Evolutionary conservation across 2,329 filamentous ascomycete species (phyloP).

Genomic region (Ophiostoma fasciatum): DNA sequence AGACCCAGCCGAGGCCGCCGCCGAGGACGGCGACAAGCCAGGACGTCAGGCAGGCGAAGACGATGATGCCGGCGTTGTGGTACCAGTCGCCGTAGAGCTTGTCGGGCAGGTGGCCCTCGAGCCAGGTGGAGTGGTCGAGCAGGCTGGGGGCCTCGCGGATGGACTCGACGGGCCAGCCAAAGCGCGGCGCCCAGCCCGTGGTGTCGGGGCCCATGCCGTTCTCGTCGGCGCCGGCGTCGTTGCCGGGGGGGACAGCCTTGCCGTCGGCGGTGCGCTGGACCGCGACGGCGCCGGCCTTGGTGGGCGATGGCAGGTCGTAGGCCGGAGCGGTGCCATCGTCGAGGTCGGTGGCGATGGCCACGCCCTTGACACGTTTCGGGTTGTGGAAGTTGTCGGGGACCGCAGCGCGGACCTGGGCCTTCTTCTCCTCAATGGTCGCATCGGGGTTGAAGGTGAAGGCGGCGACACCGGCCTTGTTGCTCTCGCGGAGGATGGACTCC

Average conservation of each 20-base stretch:
- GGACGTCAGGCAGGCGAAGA: slow-evolving; percentile 79
- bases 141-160: slow-evolving; percentile 48
- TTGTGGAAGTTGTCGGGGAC: slow-evolving; percentile 49
- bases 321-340: slow-evolving; percentile 53
- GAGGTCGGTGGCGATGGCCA: slow-evolving; percentile 65
- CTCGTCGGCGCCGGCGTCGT: slow-evolving; percentile 37
- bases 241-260: slow-evolving; percentile 32
- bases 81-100: slow-evolving; percentile 97
- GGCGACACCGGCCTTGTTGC: slow-evolving; percentile 59
- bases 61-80: slow-evolving; percentile 86
- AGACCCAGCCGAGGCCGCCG: slow-evolving; percentile 83
- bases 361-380: slow-evolving; percentile 42
- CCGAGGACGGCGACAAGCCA: slow-evolving; percentile 85
- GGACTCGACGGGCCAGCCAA: slow-evolving; percentile 53
- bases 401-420: slow-evolving; percentile 54
- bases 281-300: slow-evolving; percentile 49
- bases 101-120: slow-evolving; percentile 74
- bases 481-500: slow-evolving; percentile 59
- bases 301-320: slow-evolving; percentile 65
- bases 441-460: slow-evolving; percentile 82
- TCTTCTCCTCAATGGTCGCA: slow-evolving; percentile 72
- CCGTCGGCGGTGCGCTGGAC: slow-evolving; percentile 21
- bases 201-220: slow-evolving; percentile 35
- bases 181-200: slow-evolving; percentile 80
- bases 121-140: slow-evolving; percentile 74